A percentile compares a stretch with the other conserved stretches of the same genome.
Conservation (phyloP, 2,329 filamentous ascomycete genomes). For the Talaromyces sp. region DNA sequence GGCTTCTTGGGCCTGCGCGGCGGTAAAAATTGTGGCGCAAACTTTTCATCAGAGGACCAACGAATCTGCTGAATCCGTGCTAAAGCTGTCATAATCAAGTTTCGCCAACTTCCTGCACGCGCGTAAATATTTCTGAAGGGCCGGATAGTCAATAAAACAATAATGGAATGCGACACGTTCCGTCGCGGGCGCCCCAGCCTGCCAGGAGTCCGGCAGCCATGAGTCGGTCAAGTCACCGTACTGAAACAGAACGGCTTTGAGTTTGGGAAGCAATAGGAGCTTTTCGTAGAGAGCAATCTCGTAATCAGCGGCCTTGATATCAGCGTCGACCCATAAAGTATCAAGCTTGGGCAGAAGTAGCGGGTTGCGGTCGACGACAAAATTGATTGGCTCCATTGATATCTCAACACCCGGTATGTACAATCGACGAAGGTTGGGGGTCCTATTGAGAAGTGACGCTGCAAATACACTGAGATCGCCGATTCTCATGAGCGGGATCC, state of each 20-base stretch:
- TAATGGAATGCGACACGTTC: conserved; percentile 16
- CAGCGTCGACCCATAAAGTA: not conserved
- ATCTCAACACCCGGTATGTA: conserved; percentile 18
- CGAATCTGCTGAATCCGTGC: not conserved
- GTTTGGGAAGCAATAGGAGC: not conserved
- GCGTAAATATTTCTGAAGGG: conserved; percentile 16
- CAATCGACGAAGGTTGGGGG: conserved; percentile 23
- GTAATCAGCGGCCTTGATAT: not conserved
- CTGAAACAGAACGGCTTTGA: conserved; percentile 12
- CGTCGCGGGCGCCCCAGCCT: conserved; percentile 7
- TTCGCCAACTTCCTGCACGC: conserved; percentile 21
- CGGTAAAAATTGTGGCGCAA: conserved; percentile 21
- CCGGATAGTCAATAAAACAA: conserved; percentile 19
- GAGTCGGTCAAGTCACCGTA: conserved; percentile 20
- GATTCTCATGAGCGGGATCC: conserved; percentile 18
- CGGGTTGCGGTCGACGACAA: not conserved
- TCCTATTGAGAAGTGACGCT: conserved; percentile 22
- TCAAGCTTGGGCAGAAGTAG: conserved; percentile 4
- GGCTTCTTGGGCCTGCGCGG: conserved; percentile 19
- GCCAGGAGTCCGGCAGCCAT: conserved; percentile 18
- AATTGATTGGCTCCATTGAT: not conserved
- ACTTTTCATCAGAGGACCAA: not conserved
- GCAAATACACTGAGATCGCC: conserved; percentile 19
- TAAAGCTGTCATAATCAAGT: conserved; percentile 21
- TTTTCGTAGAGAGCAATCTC: not conserved